phyloP scores from a whole-genome alignment of 257 asterid species.

The Solanum lycopersicoides region DNA sequence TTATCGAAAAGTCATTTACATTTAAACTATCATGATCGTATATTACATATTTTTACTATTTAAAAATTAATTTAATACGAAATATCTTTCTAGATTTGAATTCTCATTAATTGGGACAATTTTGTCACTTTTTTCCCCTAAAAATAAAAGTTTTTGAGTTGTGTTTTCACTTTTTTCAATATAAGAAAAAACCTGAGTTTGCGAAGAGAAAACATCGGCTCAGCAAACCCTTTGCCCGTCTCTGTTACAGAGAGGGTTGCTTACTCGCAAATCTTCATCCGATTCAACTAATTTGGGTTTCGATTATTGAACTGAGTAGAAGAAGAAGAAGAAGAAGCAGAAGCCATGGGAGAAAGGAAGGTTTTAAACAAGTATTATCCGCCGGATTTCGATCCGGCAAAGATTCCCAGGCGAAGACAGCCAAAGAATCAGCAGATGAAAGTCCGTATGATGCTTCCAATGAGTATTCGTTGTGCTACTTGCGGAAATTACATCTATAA shows the following conservation, averaged over 20 bases:
- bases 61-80: too few species aligned
- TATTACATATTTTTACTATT: too few species aligned
- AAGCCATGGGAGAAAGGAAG: conserved; percentile 77
- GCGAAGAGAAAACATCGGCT: not conserved
- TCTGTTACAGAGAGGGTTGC: not conserved
- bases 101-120: too few species aligned
- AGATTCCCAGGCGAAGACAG: conserved; percentile 80
- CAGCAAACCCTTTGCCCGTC: not conserved
- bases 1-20: too few species aligned
- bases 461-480: conserved; percentile 73
- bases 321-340: not conserved
- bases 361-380: conserved; percentile 87
- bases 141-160: not conserved
- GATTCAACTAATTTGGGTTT: not conserved
- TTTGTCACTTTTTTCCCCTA: too few species aligned
- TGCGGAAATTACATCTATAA: conserved; percentile 80
- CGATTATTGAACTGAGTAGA: not conserved
- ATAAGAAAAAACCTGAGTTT: not conserved
- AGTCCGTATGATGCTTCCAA: conserved; percentile 93
- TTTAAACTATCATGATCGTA: too few species aligned
- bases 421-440: conserved; percentile 69
- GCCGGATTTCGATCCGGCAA: conserved; percentile 90
- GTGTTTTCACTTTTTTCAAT: too few species aligned
- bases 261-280: not conserved
- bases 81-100: too few species aligned